Base-by-base conservation (phyloP, 2,329 filamentous ascomycete species). In the Epichloe amarillans region DNA sequence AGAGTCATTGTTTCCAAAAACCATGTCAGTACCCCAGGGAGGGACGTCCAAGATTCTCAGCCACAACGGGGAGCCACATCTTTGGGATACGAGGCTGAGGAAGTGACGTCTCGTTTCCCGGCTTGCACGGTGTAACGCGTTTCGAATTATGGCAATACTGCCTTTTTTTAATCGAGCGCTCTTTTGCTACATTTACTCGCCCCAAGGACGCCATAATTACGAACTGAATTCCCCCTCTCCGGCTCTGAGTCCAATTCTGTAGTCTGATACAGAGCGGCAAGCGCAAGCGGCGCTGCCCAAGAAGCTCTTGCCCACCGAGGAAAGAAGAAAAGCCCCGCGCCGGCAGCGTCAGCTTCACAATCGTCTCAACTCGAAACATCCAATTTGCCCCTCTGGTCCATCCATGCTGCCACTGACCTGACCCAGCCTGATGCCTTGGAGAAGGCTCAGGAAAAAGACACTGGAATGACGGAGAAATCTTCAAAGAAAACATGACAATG, bases 401-500 rank as follows among this genome's bases (percentile, higher is more conserved):
- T 66, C 64, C 62, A 68, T 68, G 66, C 63, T 57, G 61, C 60
- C 55, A 46, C 58, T 57, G 60, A 56, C 56, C 58, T 57, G 56
- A 56, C 53, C 58, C 56, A 54, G 48, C 64, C 62, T 66, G 62
- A 64, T 62, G 64, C 66, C 64, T 64, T 66, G 62, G 66, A 56
- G 60, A 50, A 64, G 65, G 60, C 64, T 61, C 60, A 59, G 64
- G 61, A 43, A 49, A 52, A 50, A 51, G 53, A 57, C 49, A 53
- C 61, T 54, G 53, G 53, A 49, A 53, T 54, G 50, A 49, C 26
- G n/a, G 7, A 42, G 37, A 15, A 15, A 30, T 33, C 14, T 21
- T n/a, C 38, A 26, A 19, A 38, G 12, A n/a, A 42, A 46, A 33
- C 36, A 53, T 52, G 54, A 74, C 62, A 62, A 79, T 80, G 72